Evolutionary conservation across 225 moss, liverwort and hornwort genomes (phyloP).

Genomic region (Pseudisothecium myosuroides): DNA sequence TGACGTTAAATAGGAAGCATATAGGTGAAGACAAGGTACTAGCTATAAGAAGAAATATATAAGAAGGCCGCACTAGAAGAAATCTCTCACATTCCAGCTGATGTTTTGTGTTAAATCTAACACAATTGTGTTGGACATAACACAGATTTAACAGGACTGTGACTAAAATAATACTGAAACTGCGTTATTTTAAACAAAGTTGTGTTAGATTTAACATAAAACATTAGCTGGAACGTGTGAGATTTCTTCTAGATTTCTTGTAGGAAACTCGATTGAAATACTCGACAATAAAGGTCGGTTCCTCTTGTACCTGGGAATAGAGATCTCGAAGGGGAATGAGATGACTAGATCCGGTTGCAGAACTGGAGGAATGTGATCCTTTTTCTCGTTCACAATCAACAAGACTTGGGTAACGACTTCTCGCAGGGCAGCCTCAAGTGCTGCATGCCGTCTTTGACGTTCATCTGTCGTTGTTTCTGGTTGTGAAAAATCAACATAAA

Average conservation of each 20-base stretch:
- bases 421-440: constrained; percentile 53
- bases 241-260: too few relatives aligned
- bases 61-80: too few relatives aligned
- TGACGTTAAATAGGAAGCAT: neutral
- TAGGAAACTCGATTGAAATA: neutral
- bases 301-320: constrained; percentile 54
- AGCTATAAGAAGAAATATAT: too few relatives aligned
- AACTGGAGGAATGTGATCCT: constrained; percentile 87
- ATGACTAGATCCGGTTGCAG: constrained; percentile 35
- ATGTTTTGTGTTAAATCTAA: too few relatives aligned
- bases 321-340: constrained; percentile 74
- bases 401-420: constrained; percentile 61
- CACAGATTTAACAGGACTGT: too few relatives aligned
- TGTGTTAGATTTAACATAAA: too few relatives aligned
- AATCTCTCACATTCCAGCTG: too few relatives aligned
- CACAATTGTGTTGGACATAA: too few relatives aligned
- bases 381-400: constrained; percentile 66
- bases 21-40: neutral
- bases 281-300: neutral
- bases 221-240: too few relatives aligned
- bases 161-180: too few relatives aligned
- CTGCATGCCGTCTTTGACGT: constrained; percentile 44
- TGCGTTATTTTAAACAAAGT: too few relatives aligned
- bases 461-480: constrained; percentile 53
- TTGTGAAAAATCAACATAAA: neutral